phyloP scores from a whole-genome alignment of 164 flowering plant genomes.

The Berberis thunbergii region DNA sequence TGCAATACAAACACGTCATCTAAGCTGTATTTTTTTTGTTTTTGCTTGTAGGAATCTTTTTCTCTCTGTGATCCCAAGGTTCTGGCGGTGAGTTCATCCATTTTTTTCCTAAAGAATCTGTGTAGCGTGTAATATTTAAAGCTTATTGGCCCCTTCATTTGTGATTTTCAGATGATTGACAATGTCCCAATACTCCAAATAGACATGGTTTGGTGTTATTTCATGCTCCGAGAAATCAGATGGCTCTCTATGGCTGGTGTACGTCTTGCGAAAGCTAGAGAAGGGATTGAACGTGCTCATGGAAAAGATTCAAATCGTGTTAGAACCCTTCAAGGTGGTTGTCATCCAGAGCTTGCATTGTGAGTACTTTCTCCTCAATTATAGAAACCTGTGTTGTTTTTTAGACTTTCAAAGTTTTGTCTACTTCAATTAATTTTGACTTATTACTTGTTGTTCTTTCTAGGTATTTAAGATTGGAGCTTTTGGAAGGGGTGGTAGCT shows the following conservation, averaged over 20 bases:
- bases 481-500: constrained; percentile 89
- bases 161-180: constrained; percentile 55
- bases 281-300: constrained; percentile 71
- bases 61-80: constrained; percentile 72
- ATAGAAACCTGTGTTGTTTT: background rate
- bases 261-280: constrained; percentile 73
- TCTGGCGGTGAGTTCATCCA: constrained; percentile 45
- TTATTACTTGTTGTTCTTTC: background rate
- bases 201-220: constrained; percentile 97
- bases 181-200: constrained; percentile 86
- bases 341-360: constrained; percentile 69
- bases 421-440: constrained; percentile 5
- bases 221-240: constrained; percentile 81
- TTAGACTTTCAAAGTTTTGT: background rate
- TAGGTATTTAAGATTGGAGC: constrained; percentile 79
- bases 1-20: background rate
- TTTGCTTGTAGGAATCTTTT: constrained; percentile 73
- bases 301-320: constrained; percentile 67
- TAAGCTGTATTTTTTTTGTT: constrained; percentile 9
- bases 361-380: constrained; percentile 21
- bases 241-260: constrained; percentile 79
- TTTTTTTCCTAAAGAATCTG: background rate
- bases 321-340: constrained; percentile 58
- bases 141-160: constrained; percentile 4
- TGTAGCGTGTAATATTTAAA: background rate